phyloP scores from a whole-genome alignment of 306 rosid species.

The Inga oerstediana region DNA sequence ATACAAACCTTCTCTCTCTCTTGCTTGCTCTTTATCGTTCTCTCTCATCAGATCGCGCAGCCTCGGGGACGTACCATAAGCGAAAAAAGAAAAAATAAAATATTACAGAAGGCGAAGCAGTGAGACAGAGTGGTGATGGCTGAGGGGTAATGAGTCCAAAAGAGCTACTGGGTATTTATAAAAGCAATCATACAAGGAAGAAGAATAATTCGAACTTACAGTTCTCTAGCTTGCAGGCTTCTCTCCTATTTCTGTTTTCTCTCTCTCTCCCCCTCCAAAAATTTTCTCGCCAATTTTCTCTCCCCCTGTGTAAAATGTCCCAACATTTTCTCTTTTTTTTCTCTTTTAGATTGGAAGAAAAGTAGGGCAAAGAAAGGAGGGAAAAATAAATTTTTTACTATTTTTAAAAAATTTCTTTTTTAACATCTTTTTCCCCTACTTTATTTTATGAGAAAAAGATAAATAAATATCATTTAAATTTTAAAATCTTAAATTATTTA shows the following conservation, averaged over 20 bases:
- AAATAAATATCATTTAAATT: too few relatives aligned
- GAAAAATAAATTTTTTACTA: too few relatives aligned
- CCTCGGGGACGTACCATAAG: constrained; percentile 67
- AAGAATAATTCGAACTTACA: constrained; percentile 86
- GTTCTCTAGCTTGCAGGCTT: constrained; percentile 57
- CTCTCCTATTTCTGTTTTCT: constrained; percentile 38
- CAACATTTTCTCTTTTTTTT: neutral
- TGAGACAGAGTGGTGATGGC: neutral
- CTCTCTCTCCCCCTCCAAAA: neutral
- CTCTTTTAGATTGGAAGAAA: too few relatives aligned
- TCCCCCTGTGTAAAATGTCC: constrained; percentile 33
- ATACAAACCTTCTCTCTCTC: neutral
- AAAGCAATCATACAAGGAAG: constrained; percentile 71
- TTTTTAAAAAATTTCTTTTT: too few relatives aligned
- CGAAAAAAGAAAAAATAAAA: constrained; percentile 29
- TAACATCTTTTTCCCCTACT: too few relatives aligned
- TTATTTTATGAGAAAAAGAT: too few relatives aligned
- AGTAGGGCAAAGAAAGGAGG: too few relatives aligned
- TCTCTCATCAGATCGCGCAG: constrained; percentile 49
- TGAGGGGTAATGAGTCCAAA: constrained; percentile 54
- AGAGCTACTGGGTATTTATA: constrained; percentile 52
- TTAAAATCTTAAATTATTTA: too few relatives aligned
- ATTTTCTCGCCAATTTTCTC: constrained; percentile 17
- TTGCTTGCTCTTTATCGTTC: neutral
- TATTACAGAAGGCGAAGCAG: neutral